A percentile compares a stretch with the other conserved stretches of the same genome.
Evolutionary conservation across 768 basidiomycete species (phyloP).

Genomic region (Cytidiella melzeri): DNA sequence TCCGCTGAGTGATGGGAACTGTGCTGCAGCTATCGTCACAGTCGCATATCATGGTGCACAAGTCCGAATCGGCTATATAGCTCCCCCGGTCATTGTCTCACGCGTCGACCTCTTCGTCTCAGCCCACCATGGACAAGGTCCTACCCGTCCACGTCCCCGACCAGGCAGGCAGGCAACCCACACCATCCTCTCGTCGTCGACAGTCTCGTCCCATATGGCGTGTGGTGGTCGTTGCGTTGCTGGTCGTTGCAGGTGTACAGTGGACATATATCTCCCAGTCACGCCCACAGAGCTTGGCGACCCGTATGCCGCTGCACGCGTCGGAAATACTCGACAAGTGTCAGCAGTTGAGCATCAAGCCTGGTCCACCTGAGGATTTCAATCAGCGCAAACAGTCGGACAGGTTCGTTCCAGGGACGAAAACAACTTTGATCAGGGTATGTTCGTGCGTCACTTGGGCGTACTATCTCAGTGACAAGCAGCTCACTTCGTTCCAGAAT

Average conservation of each 20-base stretch:
- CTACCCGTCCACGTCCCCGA: background rate
- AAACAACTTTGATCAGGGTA: slow-evolving; percentile 49
- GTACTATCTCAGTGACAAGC: background rate
- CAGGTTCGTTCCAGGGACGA: slow-evolving; percentile 58
- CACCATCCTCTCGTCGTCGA: background rate
- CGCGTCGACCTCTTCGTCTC: too few relatives aligned
- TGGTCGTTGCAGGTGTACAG: slow-evolving; percentile 1
- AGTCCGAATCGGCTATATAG: too few relatives aligned
- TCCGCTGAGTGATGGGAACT: too few relatives aligned
- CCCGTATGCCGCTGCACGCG: slow-evolving; percentile 20
- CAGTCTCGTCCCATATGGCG: background rate
- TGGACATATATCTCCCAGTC: background rate
- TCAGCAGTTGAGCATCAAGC: slow-evolving; percentile 30
- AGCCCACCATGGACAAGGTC: slow-evolving; percentile 7
- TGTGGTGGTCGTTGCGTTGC: background rate
- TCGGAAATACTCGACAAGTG: slow-evolving; percentile 37
- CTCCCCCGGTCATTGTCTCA: background rate
- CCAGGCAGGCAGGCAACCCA: too few relatives aligned
- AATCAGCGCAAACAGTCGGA: slow-evolving; percentile 50
- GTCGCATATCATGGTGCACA: too few relatives aligned
- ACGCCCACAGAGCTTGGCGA: background rate
- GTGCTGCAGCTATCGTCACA: too few relatives aligned
- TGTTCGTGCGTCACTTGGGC: background rate
- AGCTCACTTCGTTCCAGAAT: slow-evolving; percentile 30
- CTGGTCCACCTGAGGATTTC: slow-evolving; percentile 44